Percentiles rank a stretch among this genome's conserved stretches.
Evolutionary conservation across 106 monocot species (phyloP).

Genomic region (Triglochin maritima): DNA sequence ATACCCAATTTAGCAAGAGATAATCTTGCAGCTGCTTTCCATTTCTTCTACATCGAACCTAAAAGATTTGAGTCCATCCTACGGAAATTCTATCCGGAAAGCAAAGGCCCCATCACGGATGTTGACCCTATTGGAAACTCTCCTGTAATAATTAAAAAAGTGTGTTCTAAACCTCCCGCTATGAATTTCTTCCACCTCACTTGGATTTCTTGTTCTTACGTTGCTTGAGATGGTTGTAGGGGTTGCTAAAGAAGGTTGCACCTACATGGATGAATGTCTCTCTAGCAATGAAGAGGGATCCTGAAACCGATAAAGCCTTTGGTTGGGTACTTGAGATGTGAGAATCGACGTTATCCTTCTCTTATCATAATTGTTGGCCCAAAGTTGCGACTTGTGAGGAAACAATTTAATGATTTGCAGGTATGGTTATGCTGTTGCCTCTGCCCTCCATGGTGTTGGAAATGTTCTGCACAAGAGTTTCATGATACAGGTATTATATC

Average conservation of each 20-base stretch:
- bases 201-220: too few relatives aligned
- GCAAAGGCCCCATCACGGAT: conserved; percentile 64
- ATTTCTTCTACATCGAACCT: conserved; percentile 94
- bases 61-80: conserved; percentile 51
- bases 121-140: conserved; percentile 98
- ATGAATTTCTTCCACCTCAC: too few relatives aligned
- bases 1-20: conserved; percentile 81
- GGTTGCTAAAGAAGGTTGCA: conserved; percentile 60
- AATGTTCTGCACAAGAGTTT: conserved; percentile 76
- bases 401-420: conserved; percentile 14
- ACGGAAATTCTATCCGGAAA: conserved; percentile 63
- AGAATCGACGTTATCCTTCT: conserved; percentile 3
- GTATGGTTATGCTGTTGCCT: conserved; percentile 98
- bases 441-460: conserved; percentile 81
- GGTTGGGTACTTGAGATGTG: conserved; percentile 99
- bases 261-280: conserved; percentile 99
- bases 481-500: conserved; percentile 77
- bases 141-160: conserved; percentile 90
- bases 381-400: background rate
- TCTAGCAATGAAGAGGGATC: conserved; percentile 88
- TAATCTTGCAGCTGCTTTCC: conserved; percentile 74
- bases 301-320: conserved; percentile 84
- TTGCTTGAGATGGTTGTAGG: conserved; percentile 13
- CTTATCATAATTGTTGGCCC: conserved; percentile 5
- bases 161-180: background rate